Evolutionary conservation across 192 early-diverging fungal species (phyloP), one percentile per base, ranked within the genome.

Genomic region (Gamsiella multidivaricata): DNA sequence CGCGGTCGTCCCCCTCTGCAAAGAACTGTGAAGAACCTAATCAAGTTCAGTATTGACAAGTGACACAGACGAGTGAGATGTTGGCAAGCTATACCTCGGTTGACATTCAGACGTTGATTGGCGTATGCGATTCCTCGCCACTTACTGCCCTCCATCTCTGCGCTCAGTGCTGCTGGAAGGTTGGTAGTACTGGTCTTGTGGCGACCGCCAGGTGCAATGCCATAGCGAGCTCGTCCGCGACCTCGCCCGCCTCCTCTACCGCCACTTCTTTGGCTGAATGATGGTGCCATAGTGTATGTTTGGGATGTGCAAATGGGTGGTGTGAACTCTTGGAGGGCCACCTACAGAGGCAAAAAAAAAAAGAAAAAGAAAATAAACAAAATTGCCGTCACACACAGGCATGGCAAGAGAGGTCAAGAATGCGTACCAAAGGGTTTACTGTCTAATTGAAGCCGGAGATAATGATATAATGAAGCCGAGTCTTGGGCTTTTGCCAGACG

Each of bases 1-100:
- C 75, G 29, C 85, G 81, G 58, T 83, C 69, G 47, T 87, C 85
- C 3, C 59, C 72, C 10, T 82, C 84, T 31, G 64, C 55, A 73
- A 70, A 59, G 54, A 78, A 78, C 39, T 41, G 34, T n/a, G 74
- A 78, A 0, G 74, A 64, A 20, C 54, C 74, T 78, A 51, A 22
- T 51, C 7, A 17, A 29, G 1, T 22, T 22, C 25, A 34, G 26
- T 17, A 4, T 49, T 17, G 37, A 28, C n/a, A n/a, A n/a, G n/a
- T n/a, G n/a, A n/a, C n/a, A n/a, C n/a, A n/a, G n/a, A n/a, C n/a
- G n/a, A n/a, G n/a, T n/a, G n/a, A n/a, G n/a, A n/a, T n/a, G n/a
- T n/a, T n/a, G n/a, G n/a, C n/a, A n/a, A n/a, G n/a, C n/a, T n/a
- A n/a, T n/a, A n/a, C n/a, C n/a, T n/a, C n/a, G n/a, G n/a, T n/a